Conservation (phyloP, 176 grass and related monocot genomes). For the Ananas comosus region DNA sequence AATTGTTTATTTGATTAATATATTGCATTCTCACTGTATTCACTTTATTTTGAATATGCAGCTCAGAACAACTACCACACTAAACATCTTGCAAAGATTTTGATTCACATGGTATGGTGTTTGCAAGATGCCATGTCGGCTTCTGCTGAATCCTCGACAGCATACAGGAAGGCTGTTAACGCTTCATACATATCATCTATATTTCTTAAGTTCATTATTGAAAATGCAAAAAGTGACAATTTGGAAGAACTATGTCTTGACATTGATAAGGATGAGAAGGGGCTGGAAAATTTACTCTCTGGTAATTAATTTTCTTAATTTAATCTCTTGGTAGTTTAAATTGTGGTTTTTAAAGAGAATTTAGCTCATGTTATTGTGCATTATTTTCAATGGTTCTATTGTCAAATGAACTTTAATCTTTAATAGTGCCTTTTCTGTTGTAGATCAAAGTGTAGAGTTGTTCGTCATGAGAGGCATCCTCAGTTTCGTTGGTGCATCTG, state of each 20-base stretch:
- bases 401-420: neutral
- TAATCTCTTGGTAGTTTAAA: conserved; percentile 5
- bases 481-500: conserved; percentile 58
- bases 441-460: conserved; percentile 60
- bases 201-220: conserved; percentile 98
- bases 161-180: conserved; percentile 80
- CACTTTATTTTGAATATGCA: conserved; percentile 48
- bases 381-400: neutral
- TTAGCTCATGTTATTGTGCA: neutral
- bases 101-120: conserved; percentile 93
- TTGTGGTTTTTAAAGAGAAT: neutral
- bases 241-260: conserved; percentile 80
- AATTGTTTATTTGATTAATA: too few species aligned
- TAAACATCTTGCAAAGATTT: conserved; percentile 87
- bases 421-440: conserved; percentile 18
- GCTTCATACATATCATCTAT: conserved; percentile 91
- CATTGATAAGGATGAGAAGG: conserved; percentile 68
- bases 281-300: conserved; percentile 52
- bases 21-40: too few species aligned
- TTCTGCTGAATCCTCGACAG: conserved; percentile 34
- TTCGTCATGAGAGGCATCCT: conserved; percentile 81
- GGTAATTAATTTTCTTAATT: conserved; percentile 35
- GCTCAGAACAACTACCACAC: conserved; percentile 81
- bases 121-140: conserved; percentile 54
- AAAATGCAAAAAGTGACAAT: conserved; percentile 61